phyloP scores from a whole-genome alignment of 805 yeast species.

The Sporopachydermia quercuum region DNA sequence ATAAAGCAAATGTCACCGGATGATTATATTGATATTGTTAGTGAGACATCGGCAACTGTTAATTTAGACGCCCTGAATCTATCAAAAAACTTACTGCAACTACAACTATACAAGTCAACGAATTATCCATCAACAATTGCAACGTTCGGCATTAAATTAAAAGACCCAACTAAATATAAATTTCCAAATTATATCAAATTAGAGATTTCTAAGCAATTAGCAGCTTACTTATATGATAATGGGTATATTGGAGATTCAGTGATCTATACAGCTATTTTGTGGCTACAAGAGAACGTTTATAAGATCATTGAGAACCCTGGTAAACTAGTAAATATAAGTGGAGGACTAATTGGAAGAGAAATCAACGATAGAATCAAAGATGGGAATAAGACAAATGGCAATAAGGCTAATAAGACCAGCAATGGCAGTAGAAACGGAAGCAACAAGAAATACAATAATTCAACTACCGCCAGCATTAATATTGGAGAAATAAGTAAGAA shows the following conservation, averaged over 20 bases:
- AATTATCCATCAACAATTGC: constrained; percentile 10
- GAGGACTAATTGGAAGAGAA: constrained; percentile 11
- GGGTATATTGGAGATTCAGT: constrained; percentile 54
- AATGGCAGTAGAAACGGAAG: constrained; percentile 5
- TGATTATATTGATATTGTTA: no score
- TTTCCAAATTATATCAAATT: constrained; percentile 59
- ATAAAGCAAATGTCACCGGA: no score
- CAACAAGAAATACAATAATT: no score
- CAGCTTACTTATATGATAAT: constrained; percentile 27
- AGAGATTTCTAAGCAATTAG: constrained; percentile 34
- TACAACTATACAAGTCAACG: constrained; percentile 9
- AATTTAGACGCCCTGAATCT: no score
- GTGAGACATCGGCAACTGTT: no score
- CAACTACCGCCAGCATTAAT: no score
- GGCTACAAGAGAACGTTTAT: constrained; percentile 53
- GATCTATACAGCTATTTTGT: constrained; percentile 55
- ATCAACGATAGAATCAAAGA: constrained; percentile 8
- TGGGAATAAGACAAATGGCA: constrained; percentile 16
- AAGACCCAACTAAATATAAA: constrained; percentile 20
- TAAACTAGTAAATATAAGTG: constrained; percentile 29
- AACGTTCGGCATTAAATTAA: constrained; percentile 9
- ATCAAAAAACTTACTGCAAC: no score
- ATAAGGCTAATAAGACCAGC: constrained; percentile 7
- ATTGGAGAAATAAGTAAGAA: no score
- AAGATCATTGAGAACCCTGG: constrained; percentile 63